These are phyloP conservation scores for Cyclotella cryptica DNA, from an alignment of 108 stramenopile species.

Conservation along the genomic window DNA sequence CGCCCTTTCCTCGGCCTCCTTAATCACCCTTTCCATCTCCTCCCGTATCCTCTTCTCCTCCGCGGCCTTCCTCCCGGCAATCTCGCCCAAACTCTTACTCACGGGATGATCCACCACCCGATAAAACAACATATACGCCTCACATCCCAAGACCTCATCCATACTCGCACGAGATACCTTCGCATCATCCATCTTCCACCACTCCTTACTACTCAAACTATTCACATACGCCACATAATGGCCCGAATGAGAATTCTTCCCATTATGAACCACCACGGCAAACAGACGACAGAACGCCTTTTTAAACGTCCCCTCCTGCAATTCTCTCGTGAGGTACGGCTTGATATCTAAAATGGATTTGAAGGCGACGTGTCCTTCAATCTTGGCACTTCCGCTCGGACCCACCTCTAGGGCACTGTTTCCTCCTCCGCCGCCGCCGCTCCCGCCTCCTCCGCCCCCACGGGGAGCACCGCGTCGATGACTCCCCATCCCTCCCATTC, in stretches of 20 bases:
- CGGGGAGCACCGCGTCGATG: not conserved
- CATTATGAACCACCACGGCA: conserved; percentile 89
- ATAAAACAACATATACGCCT: conserved; percentile 94
- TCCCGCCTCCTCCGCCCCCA: conserved; percentile 12
- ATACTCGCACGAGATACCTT: conserved; percentile 61
- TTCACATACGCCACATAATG: conserved; percentile 85
- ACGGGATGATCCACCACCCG: conserved; percentile 87
- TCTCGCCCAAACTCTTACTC: conserved; percentile 54
- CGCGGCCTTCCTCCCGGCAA: not conserved
- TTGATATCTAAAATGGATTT: conserved; percentile 71
- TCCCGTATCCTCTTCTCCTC: conserved; percentile 30
- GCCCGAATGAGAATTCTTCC: conserved; percentile 86
- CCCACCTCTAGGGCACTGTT: conserved; percentile 32
- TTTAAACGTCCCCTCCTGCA: conserved; percentile 63
- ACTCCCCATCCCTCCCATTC: too few species aligned
- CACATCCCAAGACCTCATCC: conserved; percentile 77
- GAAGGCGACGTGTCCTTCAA: conserved; percentile 88
- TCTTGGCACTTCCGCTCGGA: conserved; percentile 86
- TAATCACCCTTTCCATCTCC: conserved; percentile 16
- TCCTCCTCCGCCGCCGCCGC: conserved; percentile 14
- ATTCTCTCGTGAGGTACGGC: conserved; percentile 74
- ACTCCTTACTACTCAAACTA: conserved; percentile 73
- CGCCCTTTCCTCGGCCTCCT: conserved; percentile 8
- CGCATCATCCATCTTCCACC: conserved; percentile 94
- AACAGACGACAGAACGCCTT: conserved; percentile 86